Conservation (phyloP, 768 basidiomycete genomes). For the Brasilioporus rufonigricans region DNA sequence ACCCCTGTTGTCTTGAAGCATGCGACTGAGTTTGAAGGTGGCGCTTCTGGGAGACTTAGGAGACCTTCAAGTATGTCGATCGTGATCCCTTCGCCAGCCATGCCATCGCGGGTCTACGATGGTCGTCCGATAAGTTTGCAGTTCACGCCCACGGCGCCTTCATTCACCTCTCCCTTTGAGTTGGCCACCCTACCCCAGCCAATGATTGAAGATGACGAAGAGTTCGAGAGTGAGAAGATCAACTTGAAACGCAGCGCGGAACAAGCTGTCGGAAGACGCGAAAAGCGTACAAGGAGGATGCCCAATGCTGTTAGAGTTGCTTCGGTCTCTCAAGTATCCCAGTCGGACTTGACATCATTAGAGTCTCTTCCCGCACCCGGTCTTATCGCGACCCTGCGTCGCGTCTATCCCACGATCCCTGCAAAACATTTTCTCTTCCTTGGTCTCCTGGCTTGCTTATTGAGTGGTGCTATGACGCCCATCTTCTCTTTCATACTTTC, state of each 20-base stretch:
- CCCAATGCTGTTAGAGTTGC: not conserved
- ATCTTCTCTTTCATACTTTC: constrained; percentile 91
- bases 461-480: constrained; percentile 84
- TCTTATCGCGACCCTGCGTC: constrained; percentile 43
- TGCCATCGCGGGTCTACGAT: constrained; percentile 30
- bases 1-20: constrained; percentile 19
- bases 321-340: constrained; percentile 6
- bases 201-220: constrained; percentile 36
- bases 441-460: constrained; percentile 66
- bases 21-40: constrained; percentile 19
- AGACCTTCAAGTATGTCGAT: constrained; percentile 38
- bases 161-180: constrained; percentile 29
- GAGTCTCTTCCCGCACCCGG: constrained; percentile 12
- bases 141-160: constrained; percentile 57
- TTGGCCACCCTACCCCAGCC: constrained; percentile 1
- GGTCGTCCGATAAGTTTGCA: constrained; percentile 52
- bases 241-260: constrained; percentile 41
- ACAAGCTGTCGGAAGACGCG: constrained; percentile 38
- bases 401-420: constrained; percentile 69
- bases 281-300: constrained; percentile 21
- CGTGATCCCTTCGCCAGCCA: constrained; percentile 31
- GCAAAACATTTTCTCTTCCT: constrained; percentile 65
- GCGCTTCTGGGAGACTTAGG: constrained; percentile 16
- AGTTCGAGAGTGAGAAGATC: constrained; percentile 46
- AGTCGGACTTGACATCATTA: not conserved